Evolutionary conservation across 495 filamentous ascomycete genomes (phyloP).

Genomic region (Corynascus novoguineensis): DNA sequence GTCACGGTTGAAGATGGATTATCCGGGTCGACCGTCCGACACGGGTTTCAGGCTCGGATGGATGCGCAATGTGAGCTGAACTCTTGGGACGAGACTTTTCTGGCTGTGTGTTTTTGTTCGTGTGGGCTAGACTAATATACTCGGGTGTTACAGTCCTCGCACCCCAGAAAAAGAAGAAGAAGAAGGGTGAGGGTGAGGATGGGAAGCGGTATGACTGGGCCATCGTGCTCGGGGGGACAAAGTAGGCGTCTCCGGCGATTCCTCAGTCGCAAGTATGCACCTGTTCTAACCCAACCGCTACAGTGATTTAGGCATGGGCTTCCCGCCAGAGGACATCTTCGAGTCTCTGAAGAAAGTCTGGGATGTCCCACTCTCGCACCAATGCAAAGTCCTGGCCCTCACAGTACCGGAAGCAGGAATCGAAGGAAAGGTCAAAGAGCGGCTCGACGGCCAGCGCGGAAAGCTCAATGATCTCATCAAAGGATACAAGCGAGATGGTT

Average conservation of each 20-base stretch:
- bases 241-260: slow-evolving; percentile 32
- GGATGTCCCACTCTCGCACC: slow-evolving; percentile 40
- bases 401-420: slow-evolving; percentile 53
- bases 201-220: slow-evolving; percentile 38
- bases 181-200: slow-evolving; percentile 1
- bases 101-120: neutral
- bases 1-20: slow-evolving; percentile 39
- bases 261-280: too few species aligned
- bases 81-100: neutral
- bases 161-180: slow-evolving; percentile 1
- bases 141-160: neutral
- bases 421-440: slow-evolving; percentile 11
- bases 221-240: slow-evolving; percentile 55
- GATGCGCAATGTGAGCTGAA: slow-evolving; percentile 36
- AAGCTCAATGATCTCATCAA: slow-evolving; percentile 51
- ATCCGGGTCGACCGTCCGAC: slow-evolving; percentile 47
- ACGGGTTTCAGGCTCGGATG: slow-evolving; percentile 46
- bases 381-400: slow-evolving; percentile 52
- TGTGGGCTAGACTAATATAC: neutral
- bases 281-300: neutral
- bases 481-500: slow-evolving; percentile 37
- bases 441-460: slow-evolving; percentile 36
- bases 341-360: slow-evolving; percentile 40
- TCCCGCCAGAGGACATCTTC: slow-evolving; percentile 34
- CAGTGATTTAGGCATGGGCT: slow-evolving; percentile 42